Evolutionary conservation across 2,329 filamentous ascomycete genomes (phyloP).

Genomic region (Rhynchosporium graminicola): DNA sequence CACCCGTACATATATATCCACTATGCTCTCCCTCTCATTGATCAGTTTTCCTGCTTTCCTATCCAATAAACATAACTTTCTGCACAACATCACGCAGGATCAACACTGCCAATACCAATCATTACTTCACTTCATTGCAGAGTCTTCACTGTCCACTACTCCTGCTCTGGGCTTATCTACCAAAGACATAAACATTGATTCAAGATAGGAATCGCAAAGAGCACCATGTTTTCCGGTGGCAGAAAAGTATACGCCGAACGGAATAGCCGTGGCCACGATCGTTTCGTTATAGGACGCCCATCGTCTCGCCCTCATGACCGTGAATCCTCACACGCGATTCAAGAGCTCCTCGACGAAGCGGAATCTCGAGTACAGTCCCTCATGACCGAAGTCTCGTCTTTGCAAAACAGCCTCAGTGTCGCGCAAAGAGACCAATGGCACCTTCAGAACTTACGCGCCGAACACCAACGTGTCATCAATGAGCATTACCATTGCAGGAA

Average conservation of each 20-base stretch:
- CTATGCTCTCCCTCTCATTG: too few species aligned
- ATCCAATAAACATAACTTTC: slow-evolving; percentile 29
- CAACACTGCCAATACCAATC: slow-evolving; percentile 11
- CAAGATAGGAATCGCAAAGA: slow-evolving; percentile 30
- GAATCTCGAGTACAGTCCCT: slow-evolving; percentile 27
- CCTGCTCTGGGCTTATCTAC: slow-evolving; percentile 18
- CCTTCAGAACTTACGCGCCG: slow-evolving; percentile 21
- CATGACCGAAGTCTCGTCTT: slow-evolving; percentile 20
- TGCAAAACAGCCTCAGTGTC: slow-evolving; percentile 28
- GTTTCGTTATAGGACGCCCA: slow-evolving; percentile 23
- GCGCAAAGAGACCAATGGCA: slow-evolving; percentile 29
- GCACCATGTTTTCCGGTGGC: slow-evolving; percentile 23
- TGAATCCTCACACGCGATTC: slow-evolving; percentile 16
- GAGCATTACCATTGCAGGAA: slow-evolving; percentile 29
- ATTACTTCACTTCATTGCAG: neutral
- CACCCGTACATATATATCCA: slow-evolving; percentile 25
- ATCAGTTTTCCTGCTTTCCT: slow-evolving; percentile 17
- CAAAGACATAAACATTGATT: slow-evolving; percentile 14
- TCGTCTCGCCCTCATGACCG: slow-evolving; percentile 11
- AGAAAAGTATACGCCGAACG: slow-evolving; percentile 28
- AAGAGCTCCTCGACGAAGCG: slow-evolving; percentile 29
- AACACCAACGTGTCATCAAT: slow-evolving; percentile 24
- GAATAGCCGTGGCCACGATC: slow-evolving; percentile 27
- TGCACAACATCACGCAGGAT: slow-evolving; percentile 15
- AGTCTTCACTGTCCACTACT: neutral